Evolutionary conservation across 2,329 filamentous ascomycete species (phyloP), one percentile per base, ranked within the genome.

Genomic region (Pseudophaeomoniella oleicola): DNA sequence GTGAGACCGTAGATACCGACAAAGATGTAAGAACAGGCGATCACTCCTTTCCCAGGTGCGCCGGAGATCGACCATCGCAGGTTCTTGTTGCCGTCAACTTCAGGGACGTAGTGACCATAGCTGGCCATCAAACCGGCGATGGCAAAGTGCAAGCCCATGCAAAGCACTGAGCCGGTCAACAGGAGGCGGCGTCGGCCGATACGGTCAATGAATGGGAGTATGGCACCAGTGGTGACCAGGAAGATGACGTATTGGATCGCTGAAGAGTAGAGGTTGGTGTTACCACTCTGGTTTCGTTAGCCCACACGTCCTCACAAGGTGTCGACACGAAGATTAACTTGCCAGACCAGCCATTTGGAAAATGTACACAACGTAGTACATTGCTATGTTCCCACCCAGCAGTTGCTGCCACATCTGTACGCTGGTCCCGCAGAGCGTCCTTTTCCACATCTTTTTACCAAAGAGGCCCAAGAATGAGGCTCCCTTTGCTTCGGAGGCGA

Each of bases 1-100:
- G 72, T 72, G 6, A 70, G 67, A 0, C 79, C 79, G 47, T 72
- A 84, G 1, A 69, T 72, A 3, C 76, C 77, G 12, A 84, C 78
- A 47, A 83, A 81, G 13, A 84, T 69, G 49, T 82, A 84, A 1
- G 77, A 78, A 58, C 72, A 79, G 9, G 78, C 75, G 33, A 77
- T 76, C 33, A 86, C 69, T 12, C 66, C 78, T 40, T 71, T 71
- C 2, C 75, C 75, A 2, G 70, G 65, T 0, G 65, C 42, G 2
- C 52, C 57, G 5, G 46, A 40, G 40, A 58, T 42, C 17, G 52
- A 44, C 59, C 58, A 62, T 4, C 57, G 61, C 37, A 58, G 49
- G 14, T 57, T 55, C 4, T 49, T 45, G 5, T 53, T 47, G 42
- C 38, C 50, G 3, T 52, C 36, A 19, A 59, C 45, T 32, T 56